Conservation (phyloP, 2,329 filamentous ascomycete genomes). For the Berkeleyomyces basicola region DNA sequence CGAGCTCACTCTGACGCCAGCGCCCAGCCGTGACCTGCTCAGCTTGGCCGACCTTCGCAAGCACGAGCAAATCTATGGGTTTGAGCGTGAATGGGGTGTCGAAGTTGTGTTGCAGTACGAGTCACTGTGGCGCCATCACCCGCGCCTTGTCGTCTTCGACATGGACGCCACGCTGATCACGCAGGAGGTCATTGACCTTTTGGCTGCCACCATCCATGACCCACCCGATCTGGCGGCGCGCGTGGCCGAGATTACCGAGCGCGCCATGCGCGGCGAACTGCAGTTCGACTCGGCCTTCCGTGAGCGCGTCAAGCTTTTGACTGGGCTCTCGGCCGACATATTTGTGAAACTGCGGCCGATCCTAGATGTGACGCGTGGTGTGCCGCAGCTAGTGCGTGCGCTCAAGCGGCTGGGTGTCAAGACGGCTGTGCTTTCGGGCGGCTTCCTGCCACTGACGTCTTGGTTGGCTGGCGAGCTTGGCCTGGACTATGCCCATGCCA, state of each 20-base stretch:
- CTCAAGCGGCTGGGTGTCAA: constrained; percentile 68
- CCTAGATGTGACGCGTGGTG: constrained; percentile 70
- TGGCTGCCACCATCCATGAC: constrained; percentile 61
- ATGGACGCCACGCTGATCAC: constrained; percentile 98
- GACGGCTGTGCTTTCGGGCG: constrained; percentile 80
- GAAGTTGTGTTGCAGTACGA: constrained; percentile 66
- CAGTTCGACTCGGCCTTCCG: constrained; percentile 77
- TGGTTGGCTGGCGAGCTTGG: constrained; percentile 73
- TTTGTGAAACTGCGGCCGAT: constrained; percentile 61
- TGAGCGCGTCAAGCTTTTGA: constrained; percentile 64
- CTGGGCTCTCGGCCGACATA: constrained; percentile 61
- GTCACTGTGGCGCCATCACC: constrained; percentile 58
- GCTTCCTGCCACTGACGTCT: constrained; percentile 73
- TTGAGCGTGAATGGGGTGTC: constrained; percentile 79
- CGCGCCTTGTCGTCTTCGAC: constrained; percentile 83
- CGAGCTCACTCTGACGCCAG: constrained; percentile 46
- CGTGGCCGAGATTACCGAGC: constrained; percentile 77
- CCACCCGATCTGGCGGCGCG: constrained; percentile 56
- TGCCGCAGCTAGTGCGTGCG: constrained; percentile 53
- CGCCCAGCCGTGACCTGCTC: constrained; percentile 45
- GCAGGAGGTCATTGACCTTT: constrained; percentile 93
- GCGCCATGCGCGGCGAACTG: constrained; percentile 90
- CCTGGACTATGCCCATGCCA: constrained; percentile 77
- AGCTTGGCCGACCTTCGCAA: constrained; percentile 54
- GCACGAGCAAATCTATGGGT: constrained; percentile 66